A percentile compares a stretch with the other conserved stretches of the same genome.
These are phyloP conservation scores for Oleoguttula mirabilis DNA, from an alignment of 495 filamentous ascomycete species.

Conservation along the genomic window DNA sequence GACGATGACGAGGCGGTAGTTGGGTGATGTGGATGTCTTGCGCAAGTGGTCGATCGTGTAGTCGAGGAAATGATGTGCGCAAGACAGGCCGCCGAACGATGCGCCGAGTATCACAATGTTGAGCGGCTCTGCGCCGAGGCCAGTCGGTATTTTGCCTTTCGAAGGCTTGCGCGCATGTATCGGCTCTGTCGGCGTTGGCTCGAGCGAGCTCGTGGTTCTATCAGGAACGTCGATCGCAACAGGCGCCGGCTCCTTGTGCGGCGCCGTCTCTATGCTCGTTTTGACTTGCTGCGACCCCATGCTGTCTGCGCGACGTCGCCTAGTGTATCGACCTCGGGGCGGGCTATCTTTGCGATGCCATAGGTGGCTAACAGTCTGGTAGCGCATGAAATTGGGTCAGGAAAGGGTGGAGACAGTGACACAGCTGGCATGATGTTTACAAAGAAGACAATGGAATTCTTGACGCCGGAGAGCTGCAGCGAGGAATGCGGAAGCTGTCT, in stretches of 20 bases:
- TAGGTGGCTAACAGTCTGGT: too few relatives aligned
- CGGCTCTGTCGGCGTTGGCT: background rate
- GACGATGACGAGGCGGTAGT: slow-evolving; percentile 41
- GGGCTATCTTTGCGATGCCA: too few relatives aligned
- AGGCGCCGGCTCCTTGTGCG: background rate
- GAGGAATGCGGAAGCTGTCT: too few relatives aligned
- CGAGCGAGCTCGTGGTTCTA: background rate
- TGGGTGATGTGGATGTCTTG: slow-evolving; percentile 27
- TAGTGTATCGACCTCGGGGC: too few relatives aligned
- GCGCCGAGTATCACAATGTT: slow-evolving; percentile 55
- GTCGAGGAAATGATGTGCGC: slow-evolving; percentile 49
- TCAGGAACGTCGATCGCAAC: background rate
- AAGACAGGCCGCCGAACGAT: slow-evolving; percentile 43
- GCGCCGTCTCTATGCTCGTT: background rate
- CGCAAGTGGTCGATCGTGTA: slow-evolving; percentile 32
- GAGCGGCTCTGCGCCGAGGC: slow-evolving; percentile 10
- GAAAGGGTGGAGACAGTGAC: too few relatives aligned
- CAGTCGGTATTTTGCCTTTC: slow-evolving; percentile 3
- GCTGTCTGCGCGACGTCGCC: too few relatives aligned
- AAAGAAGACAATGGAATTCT: too few relatives aligned
- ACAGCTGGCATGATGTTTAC: too few relatives aligned
- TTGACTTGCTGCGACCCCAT: slow-evolving; percentile 4
- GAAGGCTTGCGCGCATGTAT: background rate
- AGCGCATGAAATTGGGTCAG: too few relatives aligned
- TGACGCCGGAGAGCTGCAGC: too few relatives aligned